These are phyloP conservation scores for Elongisporangium undulatum DNA, from an alignment of 352 stramenopile genomes.

Conservation along the genomic window DNA sequence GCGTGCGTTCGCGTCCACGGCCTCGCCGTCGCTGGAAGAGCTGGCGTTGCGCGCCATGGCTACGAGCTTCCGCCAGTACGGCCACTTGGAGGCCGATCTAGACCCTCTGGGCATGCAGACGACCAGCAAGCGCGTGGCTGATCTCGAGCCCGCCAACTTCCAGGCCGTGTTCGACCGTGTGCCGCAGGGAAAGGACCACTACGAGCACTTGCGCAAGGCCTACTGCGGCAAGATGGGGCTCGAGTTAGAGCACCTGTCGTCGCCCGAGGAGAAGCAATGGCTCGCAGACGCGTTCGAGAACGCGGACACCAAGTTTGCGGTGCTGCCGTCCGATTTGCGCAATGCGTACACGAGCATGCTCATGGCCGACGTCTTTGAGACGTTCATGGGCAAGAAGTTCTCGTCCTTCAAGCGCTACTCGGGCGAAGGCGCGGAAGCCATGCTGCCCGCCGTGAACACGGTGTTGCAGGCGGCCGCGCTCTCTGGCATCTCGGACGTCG, in stretches of 20 bases:
- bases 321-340: conserved; percentile 63
- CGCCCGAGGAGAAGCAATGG: conserved; percentile 60
- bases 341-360: conserved; percentile 81
- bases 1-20: conserved; percentile 18
- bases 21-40: conserved; percentile 46
- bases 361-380: conserved; percentile 79
- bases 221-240: conserved; percentile 83
- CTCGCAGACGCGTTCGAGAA: conserved; percentile 52
- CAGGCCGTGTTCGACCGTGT: conserved; percentile 34
- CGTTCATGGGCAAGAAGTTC: conserved; percentile 85
- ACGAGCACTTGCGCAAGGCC: conserved; percentile 45
- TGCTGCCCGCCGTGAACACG: conserved; percentile 72
- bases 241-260: conserved; percentile 76
- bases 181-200: conserved; percentile 38
- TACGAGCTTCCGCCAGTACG: conserved; percentile 65
- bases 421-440: conserved; percentile 77
- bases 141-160: conserved; percentile 44
- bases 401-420: conserved; percentile 86
- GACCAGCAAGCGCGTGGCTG: conserved; percentile 19
- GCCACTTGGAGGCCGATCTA: conserved; percentile 69
- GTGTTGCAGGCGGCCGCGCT: conserved; percentile 52
- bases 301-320: conserved; percentile 29
- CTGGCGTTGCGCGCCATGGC: conserved; percentile 68
- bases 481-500: conserved; percentile 56
- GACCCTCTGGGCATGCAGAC: conserved; percentile 54